phyloP scores from a whole-genome alignment of 257 asterid genomes.

The Petrea volubilis region DNA sequence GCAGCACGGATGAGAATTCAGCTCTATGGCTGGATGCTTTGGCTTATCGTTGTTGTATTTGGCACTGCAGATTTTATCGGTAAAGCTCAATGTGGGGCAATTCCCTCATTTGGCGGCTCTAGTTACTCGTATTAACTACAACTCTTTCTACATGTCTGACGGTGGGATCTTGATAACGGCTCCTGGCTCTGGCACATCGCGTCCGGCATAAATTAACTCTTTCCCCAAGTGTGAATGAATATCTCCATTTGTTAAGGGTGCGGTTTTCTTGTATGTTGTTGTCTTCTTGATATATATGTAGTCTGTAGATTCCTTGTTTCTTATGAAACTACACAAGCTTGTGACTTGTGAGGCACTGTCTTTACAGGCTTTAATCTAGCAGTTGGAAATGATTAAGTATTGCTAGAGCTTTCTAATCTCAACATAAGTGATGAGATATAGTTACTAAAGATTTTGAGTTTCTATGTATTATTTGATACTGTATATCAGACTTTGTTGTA shows the following conservation, averaged over 20 bases:
- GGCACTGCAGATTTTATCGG: conserved; percentile 74
- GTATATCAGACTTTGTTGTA: not conserved
- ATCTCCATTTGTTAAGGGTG: not conserved
- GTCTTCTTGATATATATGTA: too few species aligned
- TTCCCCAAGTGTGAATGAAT: conserved; percentile 22
- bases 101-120: conserved; percentile 94
- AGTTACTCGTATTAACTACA: conserved; percentile 89
- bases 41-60: not conserved
- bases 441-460: not conserved
- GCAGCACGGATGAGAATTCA: not conserved
- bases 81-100: conserved; percentile 97
- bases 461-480: not conserved
- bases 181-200: conserved; percentile 45
- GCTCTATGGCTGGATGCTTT: not conserved
- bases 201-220: conserved; percentile 29
- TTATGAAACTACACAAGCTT: not conserved
- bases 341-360: not conserved
- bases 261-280: not conserved
- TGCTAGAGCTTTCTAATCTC: not conserved
- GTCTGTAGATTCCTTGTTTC: not conserved
- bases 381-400: not conserved
- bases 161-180: conserved; percentile 57
- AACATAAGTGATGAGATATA: too few species aligned
- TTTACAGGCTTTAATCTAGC: not conserved
- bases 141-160: conserved; percentile 88